A percentile compares a stretch with the other conserved stretches of the same genome.
phyloP scores from a whole-genome alignment of 2,329 filamentous ascomycete species.

The Colletotrichum camelliae region DNA sequence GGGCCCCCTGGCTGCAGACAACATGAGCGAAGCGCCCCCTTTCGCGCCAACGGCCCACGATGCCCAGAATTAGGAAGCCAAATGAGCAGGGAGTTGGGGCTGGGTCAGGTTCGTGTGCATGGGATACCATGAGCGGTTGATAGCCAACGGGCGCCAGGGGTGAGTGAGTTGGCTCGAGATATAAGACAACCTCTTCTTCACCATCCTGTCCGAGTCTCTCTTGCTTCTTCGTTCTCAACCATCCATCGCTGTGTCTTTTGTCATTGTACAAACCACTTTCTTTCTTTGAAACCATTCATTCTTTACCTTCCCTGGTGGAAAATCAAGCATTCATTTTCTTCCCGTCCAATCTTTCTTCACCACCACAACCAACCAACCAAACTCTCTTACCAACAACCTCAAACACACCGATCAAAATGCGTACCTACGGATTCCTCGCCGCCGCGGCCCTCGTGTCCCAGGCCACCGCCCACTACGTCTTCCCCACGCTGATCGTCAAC shows the following conservation, averaged over 20 bases:
- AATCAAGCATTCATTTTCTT: slow-evolving; percentile 15
- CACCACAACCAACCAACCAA: background rate
- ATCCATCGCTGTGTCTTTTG: slow-evolving; percentile 17
- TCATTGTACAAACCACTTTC: slow-evolving; percentile 19
- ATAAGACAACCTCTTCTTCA: slow-evolving; percentile 11
- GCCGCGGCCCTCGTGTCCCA: slow-evolving; percentile 19
- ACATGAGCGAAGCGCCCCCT: background rate
- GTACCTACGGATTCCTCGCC: slow-evolving; percentile 5
- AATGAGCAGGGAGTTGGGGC: background rate
- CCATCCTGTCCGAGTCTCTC: background rate
- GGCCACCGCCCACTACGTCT: slow-evolving; percentile 24
- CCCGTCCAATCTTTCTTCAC: slow-evolving; percentile 7
- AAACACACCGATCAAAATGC: background rate
- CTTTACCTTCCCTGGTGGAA: slow-evolving; percentile 20
- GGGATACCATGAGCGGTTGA: background rate
- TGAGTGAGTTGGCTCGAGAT: background rate
- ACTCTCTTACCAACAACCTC: background rate
- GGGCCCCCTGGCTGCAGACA: background rate
- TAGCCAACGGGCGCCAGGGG: background rate
- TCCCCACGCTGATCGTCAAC: slow-evolving; percentile 25
- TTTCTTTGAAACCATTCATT: slow-evolving; percentile 8
- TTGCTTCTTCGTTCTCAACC: slow-evolving; percentile 1
- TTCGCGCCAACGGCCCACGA: background rate
- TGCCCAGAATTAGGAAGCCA: background rate
- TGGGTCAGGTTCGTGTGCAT: background rate